Base-by-base conservation (phyloP, 2,329 filamentous ascomycete species). In the Zasmidium citrigriseum region DNA sequence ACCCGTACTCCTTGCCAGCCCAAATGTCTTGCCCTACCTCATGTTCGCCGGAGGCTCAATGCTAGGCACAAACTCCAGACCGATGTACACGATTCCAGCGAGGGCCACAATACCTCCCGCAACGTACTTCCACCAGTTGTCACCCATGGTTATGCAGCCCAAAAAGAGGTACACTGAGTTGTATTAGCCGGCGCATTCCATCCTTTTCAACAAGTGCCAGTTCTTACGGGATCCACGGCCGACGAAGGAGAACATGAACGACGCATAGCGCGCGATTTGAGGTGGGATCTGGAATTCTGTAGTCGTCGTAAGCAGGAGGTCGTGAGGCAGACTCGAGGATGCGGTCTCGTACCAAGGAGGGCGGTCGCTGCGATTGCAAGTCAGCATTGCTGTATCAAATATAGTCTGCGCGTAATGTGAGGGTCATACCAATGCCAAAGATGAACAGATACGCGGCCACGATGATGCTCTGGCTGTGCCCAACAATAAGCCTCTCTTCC, bases 231-330 rank as follows among this genome's bases (percentile, higher is more conserved):
- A 83, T 77, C 95, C 95, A 73, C 95, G 92, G 62, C 95, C 95
- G 68, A 98, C 80, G 83, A 99, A 98, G 58, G 91, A 96, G 82
- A 98, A 98, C 77, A 98, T 88, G 82, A 99, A 99, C 11, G 91
- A 96, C 55, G 92, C 93, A 81, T 98, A 96, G 78, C 91, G 89
- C 58, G 92, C 89, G 55, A 96, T 83, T 75, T 96, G 93, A 59
- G 93, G 91, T 52, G 95, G 93, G 68, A 97, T 93, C 77, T 96
- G 89, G 80, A 98, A 96, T 78, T 99, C 95, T 77, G 67, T 34
- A 41, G 5, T 9, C 20, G n/a, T 20, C 20, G 58, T 68, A 22
- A 65, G 48, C 44, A 21, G 34, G 34, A 9, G 4, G 7, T 29
- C 46, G 45, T 9, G 14, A 21, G 41, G 20, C 38, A 47, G 47